A percentile compares a stretch with the other conserved stretches of the same genome.
phyloP scores from a whole-genome alignment of 2,329 filamentous ascomycete species.

The Lizonia empirigonia region DNA sequence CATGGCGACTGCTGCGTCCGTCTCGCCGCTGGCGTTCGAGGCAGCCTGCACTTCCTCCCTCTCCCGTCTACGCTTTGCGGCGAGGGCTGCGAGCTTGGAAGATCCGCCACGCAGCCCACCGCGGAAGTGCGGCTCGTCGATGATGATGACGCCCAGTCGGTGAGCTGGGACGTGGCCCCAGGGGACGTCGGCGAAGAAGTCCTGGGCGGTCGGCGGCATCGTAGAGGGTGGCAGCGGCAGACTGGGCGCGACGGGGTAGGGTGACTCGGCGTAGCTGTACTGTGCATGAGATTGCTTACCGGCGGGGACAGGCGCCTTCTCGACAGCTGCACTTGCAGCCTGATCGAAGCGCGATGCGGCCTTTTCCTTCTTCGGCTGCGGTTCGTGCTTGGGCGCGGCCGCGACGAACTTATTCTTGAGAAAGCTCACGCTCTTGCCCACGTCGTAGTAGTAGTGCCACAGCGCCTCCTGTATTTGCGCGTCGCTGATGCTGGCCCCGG shows the following conservation, averaged over 20 bases:
- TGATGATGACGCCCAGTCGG: constrained; percentile 67
- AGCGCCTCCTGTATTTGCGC: constrained; percentile 84
- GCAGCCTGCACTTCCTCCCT: constrained; percentile 64
- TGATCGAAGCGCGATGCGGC: constrained; percentile 53
- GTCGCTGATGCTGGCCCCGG: constrained; percentile 65
- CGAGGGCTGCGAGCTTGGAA: constrained; percentile 86
- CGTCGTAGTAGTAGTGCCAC: constrained; percentile 96
- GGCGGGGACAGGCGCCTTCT: constrained; percentile 49
- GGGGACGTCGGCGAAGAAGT: constrained; percentile 82
- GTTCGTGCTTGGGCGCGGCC: constrained; percentile 32
- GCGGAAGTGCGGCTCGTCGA: constrained; percentile 63
- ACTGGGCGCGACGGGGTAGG: constrained; percentile 20
- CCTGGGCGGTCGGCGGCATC: constrained; percentile 47
- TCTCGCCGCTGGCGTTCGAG: constrained; percentile 20
- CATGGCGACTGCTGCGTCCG: constrained; percentile 49
- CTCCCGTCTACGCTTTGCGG: constrained; percentile 84
- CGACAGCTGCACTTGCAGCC: constrained; percentile 48
- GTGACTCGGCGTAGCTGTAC: constrained; percentile 19
- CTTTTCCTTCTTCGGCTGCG: constrained; percentile 49
- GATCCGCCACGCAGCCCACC: constrained; percentile 81
- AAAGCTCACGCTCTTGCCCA: constrained; percentile 83
- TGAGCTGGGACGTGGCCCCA: constrained; percentile 77
- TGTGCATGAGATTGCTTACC: constrained; percentile 51
- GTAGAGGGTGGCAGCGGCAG: constrained; percentile 41
- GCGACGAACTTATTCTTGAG: constrained; percentile 63